These are phyloP conservation scores for Coemansia sp. DNA, from an alignment of 192 early-diverging fungal species.

Conservation along the genomic window DNA sequence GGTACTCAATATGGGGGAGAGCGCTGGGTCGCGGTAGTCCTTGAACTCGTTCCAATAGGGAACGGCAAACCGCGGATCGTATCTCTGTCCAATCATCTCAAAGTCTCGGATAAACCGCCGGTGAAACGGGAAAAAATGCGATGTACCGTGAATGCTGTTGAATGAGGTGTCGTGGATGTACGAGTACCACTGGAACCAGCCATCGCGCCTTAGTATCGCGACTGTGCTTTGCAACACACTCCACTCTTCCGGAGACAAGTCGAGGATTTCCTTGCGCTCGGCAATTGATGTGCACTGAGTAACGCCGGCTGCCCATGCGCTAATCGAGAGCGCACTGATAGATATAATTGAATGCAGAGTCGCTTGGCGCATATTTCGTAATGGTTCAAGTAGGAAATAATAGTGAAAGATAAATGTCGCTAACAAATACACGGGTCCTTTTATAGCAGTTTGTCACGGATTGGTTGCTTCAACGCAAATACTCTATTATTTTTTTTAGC, in stretches of 20 bases:
- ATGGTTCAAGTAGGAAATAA: background rate
- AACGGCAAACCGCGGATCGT: slow-evolving; percentile 36
- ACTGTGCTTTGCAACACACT: slow-evolving; percentile 19
- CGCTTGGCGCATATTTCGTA: background rate
- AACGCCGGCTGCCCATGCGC: background rate
- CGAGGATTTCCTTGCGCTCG: slow-evolving; percentile 54
- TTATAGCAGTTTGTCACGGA: background rate
- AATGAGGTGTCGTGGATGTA: slow-evolving; percentile 42
- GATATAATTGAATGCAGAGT: background rate
- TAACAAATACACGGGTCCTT: background rate
- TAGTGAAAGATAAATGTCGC: background rate
- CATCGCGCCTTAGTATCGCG: slow-evolving; percentile 26
- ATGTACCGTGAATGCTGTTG: slow-evolving; percentile 42
- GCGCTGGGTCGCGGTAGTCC: slow-evolving; percentile 52
- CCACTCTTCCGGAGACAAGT: slow-evolving; percentile 39
- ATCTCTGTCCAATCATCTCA: slow-evolving; percentile 48
- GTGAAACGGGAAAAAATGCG: slow-evolving; percentile 57
- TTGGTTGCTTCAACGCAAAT: background rate
- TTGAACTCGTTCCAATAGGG: slow-evolving; percentile 59
- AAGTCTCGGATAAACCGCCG: slow-evolving; percentile 53
- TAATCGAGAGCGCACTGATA: background rate
- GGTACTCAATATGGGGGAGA: slow-evolving; percentile 34
- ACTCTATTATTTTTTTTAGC: background rate
- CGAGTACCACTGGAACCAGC: slow-evolving; percentile 48
- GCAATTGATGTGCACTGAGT: slow-evolving; percentile 23